Evolutionary conservation across 192 early-diverging fungal species (phyloP), one percentile per base, ranked within the genome.

Genomic region (Diversispora epigaea): DNA sequence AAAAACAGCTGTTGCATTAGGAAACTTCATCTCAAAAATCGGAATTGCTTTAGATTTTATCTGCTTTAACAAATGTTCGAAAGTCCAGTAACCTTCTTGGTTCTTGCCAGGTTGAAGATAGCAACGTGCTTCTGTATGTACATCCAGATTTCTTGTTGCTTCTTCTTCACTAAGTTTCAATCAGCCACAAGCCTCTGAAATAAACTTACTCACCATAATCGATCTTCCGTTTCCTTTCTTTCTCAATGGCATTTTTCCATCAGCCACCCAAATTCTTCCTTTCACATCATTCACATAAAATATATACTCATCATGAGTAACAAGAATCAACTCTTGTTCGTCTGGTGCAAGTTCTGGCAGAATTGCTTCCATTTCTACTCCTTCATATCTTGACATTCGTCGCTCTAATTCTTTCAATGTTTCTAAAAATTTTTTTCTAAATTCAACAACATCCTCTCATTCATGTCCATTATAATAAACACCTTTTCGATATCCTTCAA

Each of bases 1-100:
- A 52, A 76, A 76, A 32, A 76, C 46, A 12, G 65, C 47, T 22
- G 32, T 76, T 39, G 2, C 19, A 52, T 40, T 70, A 6, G 68
- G 22, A 41, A 70, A 70, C 15, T 41, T n/a, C 21, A 60, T 25
- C 41, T 77, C 17, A 25, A 70, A 55, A 14, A 55, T 50, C 6
- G 32, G 49, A 39, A 70, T 70, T 25, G 32, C 32, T 70, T 70
- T 70, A 54, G 6, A 54, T 70, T 70, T 39, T 14, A 70, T 39
- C 54, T 70, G 49, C n/a, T 70, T 0, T 39, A 55, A 39, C 12
- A 55, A 70, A 52, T 67, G 5, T 4, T 76, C n/a, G 45, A 41
- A 41, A 44, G 50, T 76, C 47, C 21, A 76, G 41, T 76, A 76
- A 9, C 25, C 41, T 32, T 76, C 52, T 58, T 67, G n/a, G 52